Percentiles rank a stretch among this genome's conserved stretches.
These are phyloP conservation scores for Obelidium mucronatum DNA, from an alignment of 192 early-diverging fungal genomes.

Conservation along the genomic window DNA sequence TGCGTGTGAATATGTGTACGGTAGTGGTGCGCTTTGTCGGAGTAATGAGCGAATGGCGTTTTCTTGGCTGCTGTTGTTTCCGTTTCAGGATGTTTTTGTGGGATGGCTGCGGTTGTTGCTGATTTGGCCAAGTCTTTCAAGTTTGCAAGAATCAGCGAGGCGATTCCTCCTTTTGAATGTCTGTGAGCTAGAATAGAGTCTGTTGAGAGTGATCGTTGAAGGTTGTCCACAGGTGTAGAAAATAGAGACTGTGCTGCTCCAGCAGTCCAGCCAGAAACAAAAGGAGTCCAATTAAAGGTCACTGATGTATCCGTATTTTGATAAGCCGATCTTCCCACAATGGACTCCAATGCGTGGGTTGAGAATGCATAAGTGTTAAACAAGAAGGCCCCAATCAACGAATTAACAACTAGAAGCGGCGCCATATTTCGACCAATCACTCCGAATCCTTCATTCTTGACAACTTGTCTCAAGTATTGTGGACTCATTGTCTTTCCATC, in stretches of 20 bases:
- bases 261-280: slow-evolving; percentile 51
- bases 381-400: slow-evolving; percentile 54
- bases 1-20: not conserved
- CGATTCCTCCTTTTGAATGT: slow-evolving; percentile 16
- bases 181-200: slow-evolving; percentile 42
- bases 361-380: slow-evolving; percentile 59
- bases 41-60: not conserved
- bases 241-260: slow-evolving; percentile 54
- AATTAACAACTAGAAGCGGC: slow-evolving; percentile 58
- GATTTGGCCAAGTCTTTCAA: not conserved
- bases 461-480: slow-evolving; percentile 39
- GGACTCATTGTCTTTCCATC: slow-evolving; percentile 34
- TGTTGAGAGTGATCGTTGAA: slow-evolving; percentile 42
- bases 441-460: slow-evolving; percentile 50
- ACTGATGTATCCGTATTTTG: not conserved
- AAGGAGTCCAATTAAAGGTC: slow-evolving; percentile 42
- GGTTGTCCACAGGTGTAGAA: slow-evolving; percentile 55
- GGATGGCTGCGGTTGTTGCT: not conserved
- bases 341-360: not conserved
- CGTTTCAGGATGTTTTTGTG: not conserved
- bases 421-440: slow-evolving; percentile 49
- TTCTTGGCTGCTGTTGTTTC: not conserved
- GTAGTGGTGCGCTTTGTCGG: not conserved
- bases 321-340: not conserved
- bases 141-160: slow-evolving; percentile 1